These are phyloP conservation scores for Solanum chiquidenum DNA, from an alignment of 257 asterid species.

Conservation along the genomic window DNA sequence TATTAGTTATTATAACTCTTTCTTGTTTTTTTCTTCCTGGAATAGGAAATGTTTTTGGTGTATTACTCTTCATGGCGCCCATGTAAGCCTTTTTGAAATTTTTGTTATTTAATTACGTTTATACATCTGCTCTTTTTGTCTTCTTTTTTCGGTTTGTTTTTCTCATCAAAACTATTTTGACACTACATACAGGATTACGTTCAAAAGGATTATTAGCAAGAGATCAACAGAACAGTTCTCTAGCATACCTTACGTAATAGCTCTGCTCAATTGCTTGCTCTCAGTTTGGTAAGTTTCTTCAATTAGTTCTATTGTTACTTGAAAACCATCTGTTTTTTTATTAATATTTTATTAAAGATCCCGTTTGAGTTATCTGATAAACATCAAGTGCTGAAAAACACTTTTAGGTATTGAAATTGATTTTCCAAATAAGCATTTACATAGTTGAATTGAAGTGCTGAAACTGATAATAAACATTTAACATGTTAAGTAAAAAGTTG, in stretches of 20 bases:
- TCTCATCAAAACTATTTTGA: not conserved
- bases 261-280: conserved; percentile 51
- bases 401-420: not conserved
- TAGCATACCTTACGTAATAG: conserved; percentile 50
- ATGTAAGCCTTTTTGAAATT: conserved; percentile 22
- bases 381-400: not conserved
- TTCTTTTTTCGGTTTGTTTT: not conserved
- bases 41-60: conserved; percentile 61
- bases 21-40: not conserved
- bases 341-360: not conserved
- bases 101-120: not conserved
- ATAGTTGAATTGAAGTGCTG: not conserved
- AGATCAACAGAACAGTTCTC: conserved; percentile 56
- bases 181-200: conserved; percentile 31
- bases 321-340: not conserved
- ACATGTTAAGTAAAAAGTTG: not conserved
- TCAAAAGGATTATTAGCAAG: conserved; percentile 42
- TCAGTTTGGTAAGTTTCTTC: conserved; percentile 31
- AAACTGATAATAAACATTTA: not conserved
- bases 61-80: conserved; percentile 72
- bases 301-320: not conserved
- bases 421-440: not conserved
- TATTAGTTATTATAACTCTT: not conserved
- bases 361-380: not conserved
- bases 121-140: not conserved